phyloP scores from a whole-genome alignment of 106 monocot species.

The Hemerocallis citrina region DNA sequence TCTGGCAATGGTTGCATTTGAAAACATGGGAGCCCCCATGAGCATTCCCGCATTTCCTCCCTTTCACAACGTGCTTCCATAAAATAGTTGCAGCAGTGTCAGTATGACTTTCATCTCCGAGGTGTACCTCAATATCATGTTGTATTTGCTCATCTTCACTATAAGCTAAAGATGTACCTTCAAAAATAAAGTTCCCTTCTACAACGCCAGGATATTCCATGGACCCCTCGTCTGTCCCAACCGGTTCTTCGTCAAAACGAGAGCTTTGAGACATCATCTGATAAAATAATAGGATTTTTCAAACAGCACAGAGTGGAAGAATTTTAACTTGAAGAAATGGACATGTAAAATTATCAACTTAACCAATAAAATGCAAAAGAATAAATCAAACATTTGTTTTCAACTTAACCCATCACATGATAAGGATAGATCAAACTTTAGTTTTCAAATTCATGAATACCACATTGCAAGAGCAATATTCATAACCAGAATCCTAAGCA shows the following conservation, averaged over 20 bases:
- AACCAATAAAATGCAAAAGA: no score
- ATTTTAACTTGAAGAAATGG: no score
- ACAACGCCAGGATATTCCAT: constrained; percentile 34
- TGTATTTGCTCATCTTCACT: constrained; percentile 31
- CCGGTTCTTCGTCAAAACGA: constrained; percentile 29
- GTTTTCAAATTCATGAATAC: no score
- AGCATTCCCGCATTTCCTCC: constrained; percentile 49
- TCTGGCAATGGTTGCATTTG: constrained; percentile 45
- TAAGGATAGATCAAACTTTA: no score
- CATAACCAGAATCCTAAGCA: no score
- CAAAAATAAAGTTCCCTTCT: constrained; percentile 42
- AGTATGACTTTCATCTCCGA: constrained; percentile 25
- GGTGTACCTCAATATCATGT: constrained; percentile 30
- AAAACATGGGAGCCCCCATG: constrained; percentile 56
- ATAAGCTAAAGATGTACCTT: constrained; percentile 31
- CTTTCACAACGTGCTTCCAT: constrained; percentile 55
- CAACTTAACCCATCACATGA: no score
- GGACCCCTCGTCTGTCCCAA: constrained; percentile 17
- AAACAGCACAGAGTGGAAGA: no score
- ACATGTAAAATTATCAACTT: no score
- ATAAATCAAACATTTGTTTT: no score
- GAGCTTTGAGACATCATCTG: constrained; percentile 25
- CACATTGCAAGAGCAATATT: no score
- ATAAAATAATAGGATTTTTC: background rate
- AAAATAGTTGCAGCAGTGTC: constrained; percentile 36